A percentile compares a stretch with the other conserved stretches of the same genome.
Conservation (phyloP, 306 rosid genomes). For the Cicer arietinum region DNA sequence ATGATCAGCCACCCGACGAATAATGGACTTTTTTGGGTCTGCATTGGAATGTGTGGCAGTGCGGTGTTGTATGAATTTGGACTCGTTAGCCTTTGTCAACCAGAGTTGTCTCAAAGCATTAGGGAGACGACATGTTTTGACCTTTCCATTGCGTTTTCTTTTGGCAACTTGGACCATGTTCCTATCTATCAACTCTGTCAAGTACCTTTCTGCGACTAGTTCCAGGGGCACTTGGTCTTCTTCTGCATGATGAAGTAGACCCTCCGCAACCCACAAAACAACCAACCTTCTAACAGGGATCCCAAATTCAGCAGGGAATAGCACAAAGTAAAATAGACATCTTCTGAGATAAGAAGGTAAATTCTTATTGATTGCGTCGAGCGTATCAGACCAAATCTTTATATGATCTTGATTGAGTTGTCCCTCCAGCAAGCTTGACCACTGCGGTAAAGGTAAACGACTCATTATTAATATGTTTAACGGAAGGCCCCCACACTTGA, state of each 20-base stretch:
- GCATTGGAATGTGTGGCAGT: background rate
- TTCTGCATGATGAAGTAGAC: background rate
- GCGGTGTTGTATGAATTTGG: background rate
- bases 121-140: slow-evolving; percentile 45
- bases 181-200: slow-evolving; percentile 36
- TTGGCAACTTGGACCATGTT: slow-evolving; percentile 31
- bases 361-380: background rate
- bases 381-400: background rate
- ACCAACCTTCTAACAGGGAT: slow-evolving; percentile 50
- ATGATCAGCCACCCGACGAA: slow-evolving; percentile 10
- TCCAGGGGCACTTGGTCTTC: slow-evolving; percentile 16
- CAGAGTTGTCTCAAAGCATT: background rate
- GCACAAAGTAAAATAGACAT: slow-evolving; percentile 24
- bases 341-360: background rate
- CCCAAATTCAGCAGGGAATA: slow-evolving; percentile 43
- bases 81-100: background rate
- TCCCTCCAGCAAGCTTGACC: background rate
- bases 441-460: background rate
- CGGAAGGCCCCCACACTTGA: slow-evolving; percentile 46
- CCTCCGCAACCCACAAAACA: slow-evolving; percentile 48
- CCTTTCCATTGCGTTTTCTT: slow-evolving; percentile 43
- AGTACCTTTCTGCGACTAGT: slow-evolving; percentile 28
- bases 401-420: background rate
- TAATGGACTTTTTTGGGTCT: background rate
- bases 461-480: slow-evolving; percentile 1